phyloP scores from a whole-genome alignment of 2,329 filamentous ascomycete species.

The Sclerotinia nivalis region DNA sequence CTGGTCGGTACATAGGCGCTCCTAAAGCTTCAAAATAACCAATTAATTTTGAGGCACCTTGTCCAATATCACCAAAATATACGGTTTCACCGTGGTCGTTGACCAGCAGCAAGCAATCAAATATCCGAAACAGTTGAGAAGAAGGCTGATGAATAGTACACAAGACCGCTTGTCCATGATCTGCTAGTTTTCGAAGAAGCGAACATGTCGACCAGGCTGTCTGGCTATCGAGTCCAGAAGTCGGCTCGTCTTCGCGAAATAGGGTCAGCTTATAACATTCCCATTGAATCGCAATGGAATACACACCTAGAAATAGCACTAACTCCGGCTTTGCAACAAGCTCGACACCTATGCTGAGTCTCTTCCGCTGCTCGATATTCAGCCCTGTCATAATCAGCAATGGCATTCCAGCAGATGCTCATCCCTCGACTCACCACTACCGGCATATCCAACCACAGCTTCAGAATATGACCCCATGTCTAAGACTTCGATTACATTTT shows the following conservation, averaged over 20 bases:
- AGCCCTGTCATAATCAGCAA: conserved; percentile 39
- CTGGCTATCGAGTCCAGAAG: conserved; percentile 86
- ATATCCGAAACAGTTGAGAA: conserved; percentile 87
- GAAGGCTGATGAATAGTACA: conserved; percentile 95
- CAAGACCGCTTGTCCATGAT: conserved; percentile 83
- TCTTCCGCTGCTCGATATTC: conserved; percentile 63
- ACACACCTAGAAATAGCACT: conserved; percentile 56
- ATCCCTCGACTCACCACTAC: conserved; percentile 34
- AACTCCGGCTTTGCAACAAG: conserved; percentile 50
- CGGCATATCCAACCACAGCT: conserved; percentile 62
- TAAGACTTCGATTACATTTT: conserved; percentile 62
- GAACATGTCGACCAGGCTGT: conserved; percentile 88
- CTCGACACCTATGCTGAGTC: conserved; percentile 58
- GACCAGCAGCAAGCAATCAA: conserved; percentile 76
- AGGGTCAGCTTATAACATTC: too few relatives aligned
- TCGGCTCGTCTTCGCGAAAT: conserved; percentile 68
- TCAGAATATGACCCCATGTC: conserved; percentile 67
- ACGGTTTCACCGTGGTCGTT: conserved; percentile 69
- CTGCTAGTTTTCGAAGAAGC: conserved; percentile 81
- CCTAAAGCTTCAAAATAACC: conserved; percentile 74
- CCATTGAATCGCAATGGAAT: too few relatives aligned
- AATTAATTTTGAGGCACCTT: conserved; percentile 26
- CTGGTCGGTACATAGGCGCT: conserved; percentile 60
- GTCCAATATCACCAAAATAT: conserved; percentile 74
- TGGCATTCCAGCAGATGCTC: too few relatives aligned